These are phyloP conservation scores for Cokeromyces recurvatus DNA, from an alignment of 371 early-diverging fungal species.

Conservation along the genomic window DNA sequence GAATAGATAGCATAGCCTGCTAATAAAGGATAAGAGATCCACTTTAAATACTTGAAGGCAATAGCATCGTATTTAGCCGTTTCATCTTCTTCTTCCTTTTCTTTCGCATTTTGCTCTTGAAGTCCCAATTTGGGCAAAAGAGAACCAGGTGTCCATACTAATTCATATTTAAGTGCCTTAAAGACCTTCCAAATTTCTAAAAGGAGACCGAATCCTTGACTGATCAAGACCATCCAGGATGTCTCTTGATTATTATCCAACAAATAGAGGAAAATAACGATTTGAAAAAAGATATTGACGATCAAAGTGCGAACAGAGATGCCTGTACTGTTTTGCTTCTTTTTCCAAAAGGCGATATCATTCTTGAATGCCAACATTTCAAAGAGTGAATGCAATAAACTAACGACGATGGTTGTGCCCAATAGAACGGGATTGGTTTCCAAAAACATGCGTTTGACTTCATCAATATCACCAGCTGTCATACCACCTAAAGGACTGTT, in stretches of 20 bases:
- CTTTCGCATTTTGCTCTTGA: conserved; percentile 55
- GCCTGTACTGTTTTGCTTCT: conserved; percentile 76
- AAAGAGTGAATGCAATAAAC: conserved; percentile 81
- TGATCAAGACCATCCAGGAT: conserved; percentile 81
- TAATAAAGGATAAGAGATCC: conserved; percentile 77
- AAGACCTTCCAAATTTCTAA: conserved; percentile 92
- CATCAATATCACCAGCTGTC: conserved; percentile 56
- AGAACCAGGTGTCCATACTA: conserved; percentile 40
- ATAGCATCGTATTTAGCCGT: conserved; percentile 87
- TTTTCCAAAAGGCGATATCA: conserved; percentile 91
- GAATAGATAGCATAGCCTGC: conserved; percentile 83
- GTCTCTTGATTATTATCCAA: conserved; percentile 86
- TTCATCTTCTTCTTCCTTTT: conserved; percentile 64
- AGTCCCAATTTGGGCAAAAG: conserved; percentile 34
- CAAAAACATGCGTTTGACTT: conserved; percentile 76
- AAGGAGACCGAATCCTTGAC: conserved; percentile 71
- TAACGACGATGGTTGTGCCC: conserved; percentile 73
- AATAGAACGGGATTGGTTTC: conserved; percentile 88
- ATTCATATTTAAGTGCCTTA: conserved; percentile 74
- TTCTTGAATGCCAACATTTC: conserved; percentile 96
- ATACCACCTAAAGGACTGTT: conserved; percentile 68
- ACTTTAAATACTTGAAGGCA: conserved; percentile 84
- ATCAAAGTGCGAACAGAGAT: conserved; percentile 82
- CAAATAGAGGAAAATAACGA: conserved; percentile 84
- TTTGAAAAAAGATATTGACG: conserved; percentile 80